Evolutionary conservation across 2,329 filamentous ascomycete species (phyloP).

Genomic region (Fusarium paranaense): DNA sequence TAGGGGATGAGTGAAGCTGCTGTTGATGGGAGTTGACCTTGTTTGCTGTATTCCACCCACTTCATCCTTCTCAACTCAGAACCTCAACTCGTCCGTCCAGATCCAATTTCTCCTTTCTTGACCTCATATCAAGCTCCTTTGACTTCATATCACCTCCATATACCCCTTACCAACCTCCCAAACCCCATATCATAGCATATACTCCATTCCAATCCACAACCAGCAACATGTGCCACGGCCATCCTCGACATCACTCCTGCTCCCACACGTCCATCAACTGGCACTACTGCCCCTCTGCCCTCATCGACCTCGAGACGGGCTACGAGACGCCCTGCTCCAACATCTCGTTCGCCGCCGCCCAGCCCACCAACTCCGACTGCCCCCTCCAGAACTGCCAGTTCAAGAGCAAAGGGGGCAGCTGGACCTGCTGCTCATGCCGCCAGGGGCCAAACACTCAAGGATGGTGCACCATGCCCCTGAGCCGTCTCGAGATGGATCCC

Average conservation of each 20-base stretch:
- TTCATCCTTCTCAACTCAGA: neutral
- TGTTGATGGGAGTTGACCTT: neutral
- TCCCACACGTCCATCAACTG: constrained; percentile 66
- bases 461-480: constrained; percentile 61
- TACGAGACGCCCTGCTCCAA: constrained; percentile 63
- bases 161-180: neutral
- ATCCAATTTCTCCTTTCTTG: neutral
- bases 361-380: constrained; percentile 58
- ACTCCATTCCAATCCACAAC: neutral
- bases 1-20: constrained; percentile 21
- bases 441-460: constrained; percentile 64
- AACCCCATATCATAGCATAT: neutral
- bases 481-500: constrained; percentile 47
- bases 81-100: neutral
- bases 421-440: constrained; percentile 66
- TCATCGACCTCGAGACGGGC: constrained; percentile 62
- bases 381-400: constrained; percentile 65
- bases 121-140: neutral
- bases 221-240: constrained; percentile 64
- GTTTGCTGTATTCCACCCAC: neutral
- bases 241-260: constrained; percentile 64
- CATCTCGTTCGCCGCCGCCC: constrained; percentile 59
- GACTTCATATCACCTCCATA: neutral
- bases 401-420: constrained; percentile 60
- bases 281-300: constrained; percentile 62